Percentiles rank a stretch among this genome's conserved stretches.
phyloP scores from a whole-genome alignment of 495 filamentous ascomycete species.

The Aspergillus nidulans region DNA sequence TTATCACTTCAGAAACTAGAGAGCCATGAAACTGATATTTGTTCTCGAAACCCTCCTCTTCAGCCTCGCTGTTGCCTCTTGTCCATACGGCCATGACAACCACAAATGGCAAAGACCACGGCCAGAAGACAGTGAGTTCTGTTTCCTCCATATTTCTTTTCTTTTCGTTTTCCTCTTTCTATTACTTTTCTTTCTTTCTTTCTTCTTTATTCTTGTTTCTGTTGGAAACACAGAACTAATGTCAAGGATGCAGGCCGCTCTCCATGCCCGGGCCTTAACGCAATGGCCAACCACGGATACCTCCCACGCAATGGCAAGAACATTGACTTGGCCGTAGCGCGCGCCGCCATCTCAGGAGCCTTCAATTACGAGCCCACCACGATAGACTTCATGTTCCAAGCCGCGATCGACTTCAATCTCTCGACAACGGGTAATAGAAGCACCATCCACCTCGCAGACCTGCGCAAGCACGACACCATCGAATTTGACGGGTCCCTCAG shows the following conservation, averaged over 20 bases:
- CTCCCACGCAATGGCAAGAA: conserved; percentile 32
- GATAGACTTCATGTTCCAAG: background rate
- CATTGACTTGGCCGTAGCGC: background rate
- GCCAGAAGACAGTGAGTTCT: background rate
- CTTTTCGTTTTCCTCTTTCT: too few relatives aligned
- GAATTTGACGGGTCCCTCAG: conserved; percentile 1
- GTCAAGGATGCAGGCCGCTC: conserved; percentile 17
- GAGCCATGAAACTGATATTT: background rate
- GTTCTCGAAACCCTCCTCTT: background rate
- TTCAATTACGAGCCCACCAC: conserved; percentile 2
- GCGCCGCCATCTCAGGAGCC: background rate
- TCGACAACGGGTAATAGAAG: background rate
- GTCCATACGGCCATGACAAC: background rate
- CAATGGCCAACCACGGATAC: conserved; percentile 54
- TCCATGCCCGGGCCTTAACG: conserved; percentile 49
- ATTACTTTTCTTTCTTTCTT: too few relatives aligned
- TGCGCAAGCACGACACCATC: background rate
- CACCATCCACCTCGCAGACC: conserved; percentile 8
- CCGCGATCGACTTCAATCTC: conserved; percentile 1
- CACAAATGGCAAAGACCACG: background rate
- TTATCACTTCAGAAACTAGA: background rate
- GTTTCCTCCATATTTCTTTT: too few relatives aligned
- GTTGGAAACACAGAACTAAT: too few relatives aligned
- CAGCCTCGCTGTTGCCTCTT: background rate
- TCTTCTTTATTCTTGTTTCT: too few relatives aligned